phyloP scores from a whole-genome alignment of 2,329 filamentous ascomycete genomes.

The Rutstroemia sp. region DNA sequence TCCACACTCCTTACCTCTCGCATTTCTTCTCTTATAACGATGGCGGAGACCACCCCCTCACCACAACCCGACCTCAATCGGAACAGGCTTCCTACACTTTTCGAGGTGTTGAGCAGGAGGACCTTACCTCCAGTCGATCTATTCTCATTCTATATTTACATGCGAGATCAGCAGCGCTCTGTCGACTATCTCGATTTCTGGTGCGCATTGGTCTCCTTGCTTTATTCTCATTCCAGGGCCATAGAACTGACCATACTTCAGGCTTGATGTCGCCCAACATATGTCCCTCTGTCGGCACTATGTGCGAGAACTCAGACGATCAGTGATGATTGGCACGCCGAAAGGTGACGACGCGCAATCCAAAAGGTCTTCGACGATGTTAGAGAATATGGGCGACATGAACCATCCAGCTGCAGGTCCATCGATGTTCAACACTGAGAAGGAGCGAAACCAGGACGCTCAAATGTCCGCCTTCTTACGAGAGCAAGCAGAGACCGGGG shows the following conservation, averaged over 20 bases:
- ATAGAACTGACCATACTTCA: slow-evolving; percentile 32
- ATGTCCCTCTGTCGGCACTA: slow-evolving; percentile 97
- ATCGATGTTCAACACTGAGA: slow-evolving; percentile 57
- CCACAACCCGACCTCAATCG: slow-evolving; percentile 55
- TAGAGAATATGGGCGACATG: slow-evolving; percentile 67
- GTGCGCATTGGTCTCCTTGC: slow-evolving; percentile 42
- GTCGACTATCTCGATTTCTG: slow-evolving; percentile 99
- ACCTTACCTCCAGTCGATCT: slow-evolving; percentile 95
- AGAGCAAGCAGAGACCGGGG: slow-evolving; percentile 40
- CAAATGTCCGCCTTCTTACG: slow-evolving; percentile 88
- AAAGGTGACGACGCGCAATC: slow-evolving; percentile 72
- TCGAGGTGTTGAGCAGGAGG: slow-evolving; percentile 88
- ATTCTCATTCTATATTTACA: slow-evolving; percentile 99
- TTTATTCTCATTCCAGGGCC: not conserved
- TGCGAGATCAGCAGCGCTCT: slow-evolving; percentile 96
- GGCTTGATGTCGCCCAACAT: slow-evolving; percentile 98
- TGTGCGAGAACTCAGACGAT: slow-evolving; percentile 88
- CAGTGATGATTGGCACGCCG: slow-evolving; percentile 86
- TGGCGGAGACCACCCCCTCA: slow-evolving; percentile 38
- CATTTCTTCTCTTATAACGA: slow-evolving; percentile 9
- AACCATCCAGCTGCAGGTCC: slow-evolving; percentile 51
- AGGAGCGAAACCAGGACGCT: slow-evolving; percentile 75
- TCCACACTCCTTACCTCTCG: not conserved
- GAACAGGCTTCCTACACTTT: slow-evolving; percentile 86
- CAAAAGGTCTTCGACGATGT: slow-evolving; percentile 74